A percentile compares a stretch with the other conserved stretches of the same genome.
These are phyloP conservation scores for Lachnellula hyalina DNA, from an alignment of 2,329 filamentous ascomycete species.

Conservation along the genomic window DNA sequence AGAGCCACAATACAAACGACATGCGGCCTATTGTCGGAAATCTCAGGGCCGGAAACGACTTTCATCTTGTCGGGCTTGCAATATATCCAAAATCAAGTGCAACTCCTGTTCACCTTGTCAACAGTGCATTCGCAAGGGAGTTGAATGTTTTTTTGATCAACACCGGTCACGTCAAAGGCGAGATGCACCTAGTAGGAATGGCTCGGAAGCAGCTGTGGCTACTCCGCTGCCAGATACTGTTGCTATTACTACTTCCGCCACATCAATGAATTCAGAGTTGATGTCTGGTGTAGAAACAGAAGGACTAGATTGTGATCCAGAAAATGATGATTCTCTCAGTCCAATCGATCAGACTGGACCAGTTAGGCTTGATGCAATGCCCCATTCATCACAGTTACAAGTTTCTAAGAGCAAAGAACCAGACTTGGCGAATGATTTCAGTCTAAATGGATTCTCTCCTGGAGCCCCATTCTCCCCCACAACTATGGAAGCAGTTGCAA, in stretches of 20 bases:
- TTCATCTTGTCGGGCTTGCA: constrained; percentile 21
- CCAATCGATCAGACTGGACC: not conserved
- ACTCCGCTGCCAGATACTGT: constrained; percentile 38
- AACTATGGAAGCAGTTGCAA: not conserved
- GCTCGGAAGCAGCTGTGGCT: not conserved
- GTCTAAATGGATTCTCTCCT: not conserved
- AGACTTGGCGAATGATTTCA: not conserved
- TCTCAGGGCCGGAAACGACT: not conserved
- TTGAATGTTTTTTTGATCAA: constrained; percentile 19
- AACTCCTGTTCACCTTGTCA: constrained; percentile 13
- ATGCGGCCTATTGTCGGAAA: not conserved
- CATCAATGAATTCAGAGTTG: not conserved
- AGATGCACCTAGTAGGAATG: not conserved
- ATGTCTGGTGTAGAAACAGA: not conserved
- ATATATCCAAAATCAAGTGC: constrained; percentile 22
- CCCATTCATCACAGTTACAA: not conserved
- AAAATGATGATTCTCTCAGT: too few relatives aligned
- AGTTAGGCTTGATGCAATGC: not conserved
- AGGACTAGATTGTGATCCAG: not conserved
- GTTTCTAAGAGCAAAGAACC: not conserved
- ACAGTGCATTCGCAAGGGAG: constrained; percentile 16
- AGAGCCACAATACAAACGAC: not conserved
- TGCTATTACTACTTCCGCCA: not conserved
- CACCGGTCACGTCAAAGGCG: not conserved
- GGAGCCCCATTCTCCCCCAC: not conserved